Evolutionary conservation across 768 basidiomycete genomes (phyloP).

Genomic region (Pleurotus djamor): DNA sequence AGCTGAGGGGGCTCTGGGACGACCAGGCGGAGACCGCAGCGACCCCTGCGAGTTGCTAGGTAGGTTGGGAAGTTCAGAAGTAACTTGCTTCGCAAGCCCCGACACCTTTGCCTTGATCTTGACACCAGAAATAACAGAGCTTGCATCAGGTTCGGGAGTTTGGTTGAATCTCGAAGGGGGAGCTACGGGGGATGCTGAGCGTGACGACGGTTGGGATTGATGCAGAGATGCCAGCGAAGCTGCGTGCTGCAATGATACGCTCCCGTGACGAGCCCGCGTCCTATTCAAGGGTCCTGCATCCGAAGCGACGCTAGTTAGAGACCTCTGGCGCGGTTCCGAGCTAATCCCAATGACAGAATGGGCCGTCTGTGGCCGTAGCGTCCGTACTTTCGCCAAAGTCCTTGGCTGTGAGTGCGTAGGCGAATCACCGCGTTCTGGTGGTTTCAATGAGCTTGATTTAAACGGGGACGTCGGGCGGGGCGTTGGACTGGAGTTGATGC

Average conservation of each 20-base stretch:
- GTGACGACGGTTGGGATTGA: conserved; percentile 16
- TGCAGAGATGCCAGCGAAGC: conserved; percentile 34
- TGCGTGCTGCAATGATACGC: conserved; percentile 33
- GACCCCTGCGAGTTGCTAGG: conserved; percentile 17
- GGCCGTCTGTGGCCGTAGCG: conserved; percentile 27
- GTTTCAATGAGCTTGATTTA: conserved; percentile 38
- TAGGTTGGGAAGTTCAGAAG: conserved; percentile 13
- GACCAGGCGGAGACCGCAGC: conserved; percentile 22
- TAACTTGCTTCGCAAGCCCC: conserved; percentile 35
- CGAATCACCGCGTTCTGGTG: conserved; percentile 24
- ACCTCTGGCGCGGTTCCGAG: conserved; percentile 27
- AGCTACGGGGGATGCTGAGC: conserved; percentile 15
- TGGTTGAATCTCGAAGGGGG: conserved; percentile 11
- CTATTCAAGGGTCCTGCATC: conserved; percentile 15
- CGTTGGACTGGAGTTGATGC: conserved; percentile 18
- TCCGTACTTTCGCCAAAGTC: conserved; percentile 17
- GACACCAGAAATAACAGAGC: conserved; percentile 10
- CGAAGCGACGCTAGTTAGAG: conserved; percentile 22
- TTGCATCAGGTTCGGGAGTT: conserved; percentile 10
- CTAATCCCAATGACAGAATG: conserved; percentile 26
- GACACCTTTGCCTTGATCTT: conserved; percentile 67
- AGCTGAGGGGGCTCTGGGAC: conserved; percentile 38
- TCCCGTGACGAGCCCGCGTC: conserved; percentile 22
- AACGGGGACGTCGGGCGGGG: conserved; percentile 42
- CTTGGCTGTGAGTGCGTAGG: conserved; percentile 20